A percentile compares a stretch with the other conserved stretches of the same genome.
phyloP scores from a whole-genome alignment of 257 asterid species.

The Prunella vulgaris region DNA sequence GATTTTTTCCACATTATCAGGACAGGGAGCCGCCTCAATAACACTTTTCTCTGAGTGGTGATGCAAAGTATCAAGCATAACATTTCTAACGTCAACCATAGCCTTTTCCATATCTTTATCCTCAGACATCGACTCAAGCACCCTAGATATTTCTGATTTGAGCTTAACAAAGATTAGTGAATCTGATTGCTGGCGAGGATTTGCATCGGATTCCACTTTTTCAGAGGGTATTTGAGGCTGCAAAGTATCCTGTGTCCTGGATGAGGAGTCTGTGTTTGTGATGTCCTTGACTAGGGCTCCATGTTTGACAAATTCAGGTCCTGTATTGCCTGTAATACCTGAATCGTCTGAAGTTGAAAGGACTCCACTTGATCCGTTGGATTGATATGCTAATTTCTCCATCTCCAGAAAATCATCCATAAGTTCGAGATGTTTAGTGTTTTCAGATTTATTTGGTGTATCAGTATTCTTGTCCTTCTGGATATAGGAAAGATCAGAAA shows the following conservation, averaged over 20 bases:
- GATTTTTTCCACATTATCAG: slow-evolving; percentile 23
- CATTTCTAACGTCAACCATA: slow-evolving; percentile 40
- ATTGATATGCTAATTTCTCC: slow-evolving; percentile 81
- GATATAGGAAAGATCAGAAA: slow-evolving; percentile 51
- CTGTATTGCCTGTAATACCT: too few relatives aligned
- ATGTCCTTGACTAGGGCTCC: slow-evolving; percentile 27
- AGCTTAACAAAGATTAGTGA: slow-evolving; percentile 35
- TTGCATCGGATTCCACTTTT: slow-evolving; percentile 23
- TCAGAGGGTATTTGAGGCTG: slow-evolving; percentile 22
- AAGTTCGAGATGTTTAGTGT: slow-evolving; percentile 50
- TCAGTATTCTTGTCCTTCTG: slow-evolving; percentile 59
- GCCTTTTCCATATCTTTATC: slow-evolving; percentile 52
- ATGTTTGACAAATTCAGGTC: slow-evolving; percentile 4
- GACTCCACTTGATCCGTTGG: slow-evolving; percentile 36
- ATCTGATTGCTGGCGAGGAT: slow-evolving; percentile 32
- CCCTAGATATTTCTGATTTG: slow-evolving; percentile 49
- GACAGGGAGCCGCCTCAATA: slow-evolving; percentile 29
- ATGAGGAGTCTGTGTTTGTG: too few relatives aligned
- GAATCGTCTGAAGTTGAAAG: too few relatives aligned
- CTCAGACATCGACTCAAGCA: slow-evolving; percentile 50
- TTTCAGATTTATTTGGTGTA: slow-evolving; percentile 53
- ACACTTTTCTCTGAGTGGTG: slow-evolving; percentile 28
- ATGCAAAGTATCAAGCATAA: slow-evolving; percentile 31
- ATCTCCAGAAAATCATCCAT: slow-evolving; percentile 99
- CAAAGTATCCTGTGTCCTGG: slow-evolving; percentile 16